Evolutionary conservation across 2,329 filamentous ascomycete species (phyloP).

Genomic region (Colletotrichum acutatum): DNA sequence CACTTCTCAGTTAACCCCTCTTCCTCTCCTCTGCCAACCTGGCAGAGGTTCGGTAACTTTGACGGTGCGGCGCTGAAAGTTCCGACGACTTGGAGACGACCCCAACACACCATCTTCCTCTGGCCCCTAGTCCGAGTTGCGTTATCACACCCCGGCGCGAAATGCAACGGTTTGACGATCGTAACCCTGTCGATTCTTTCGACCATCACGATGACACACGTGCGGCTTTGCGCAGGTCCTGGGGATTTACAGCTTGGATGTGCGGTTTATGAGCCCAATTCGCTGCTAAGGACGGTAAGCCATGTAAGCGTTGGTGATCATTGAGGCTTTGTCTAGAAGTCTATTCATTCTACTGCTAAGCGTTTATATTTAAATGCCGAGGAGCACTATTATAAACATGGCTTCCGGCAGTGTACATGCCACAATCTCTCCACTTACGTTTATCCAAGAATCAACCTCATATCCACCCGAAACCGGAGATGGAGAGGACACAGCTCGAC

Average conservation of each 20-base stretch:
- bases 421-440: not conserved
- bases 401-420: not conserved
- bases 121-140: not conserved
- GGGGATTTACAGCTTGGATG: not conserved
- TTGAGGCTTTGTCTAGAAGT: not conserved
- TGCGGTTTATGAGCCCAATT: not conserved
- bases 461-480: not conserved
- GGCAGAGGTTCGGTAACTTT: not conserved
- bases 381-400: not conserved
- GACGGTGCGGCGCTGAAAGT: not conserved
- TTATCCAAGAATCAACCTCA: not conserved
- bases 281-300: not conserved
- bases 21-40: not conserved
- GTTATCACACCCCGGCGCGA: not conserved
- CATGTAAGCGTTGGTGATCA: not conserved
- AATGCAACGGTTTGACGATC: not conserved
- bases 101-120: slow-evolving; percentile 7
- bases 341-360: not conserved
- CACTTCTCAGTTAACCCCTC: not conserved
- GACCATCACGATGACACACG: not conserved
- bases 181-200: slow-evolving; percentile 3
- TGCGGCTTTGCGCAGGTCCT: not conserved
- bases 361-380: not conserved
- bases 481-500: not conserved
- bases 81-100: slow-evolving; percentile 5